These are phyloP conservation scores for Aspergillus avenaceus DNA, from an alignment of 495 filamentous ascomycete species.

Conservation along the genomic window DNA sequence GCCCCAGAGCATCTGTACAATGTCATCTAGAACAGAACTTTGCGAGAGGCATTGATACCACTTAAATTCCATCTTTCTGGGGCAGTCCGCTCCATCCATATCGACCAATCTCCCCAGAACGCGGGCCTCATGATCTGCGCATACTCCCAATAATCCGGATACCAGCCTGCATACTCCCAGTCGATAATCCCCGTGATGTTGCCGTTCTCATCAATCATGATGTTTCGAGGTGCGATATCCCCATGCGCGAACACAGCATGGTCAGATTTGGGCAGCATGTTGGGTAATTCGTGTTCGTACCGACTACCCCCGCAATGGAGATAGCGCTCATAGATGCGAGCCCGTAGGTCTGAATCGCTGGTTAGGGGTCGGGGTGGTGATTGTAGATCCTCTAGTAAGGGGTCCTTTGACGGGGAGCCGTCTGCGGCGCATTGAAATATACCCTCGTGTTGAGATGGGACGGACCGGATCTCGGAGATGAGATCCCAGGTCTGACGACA, in stretches of 20 bases:
- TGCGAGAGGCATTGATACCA: constrained; percentile 36
- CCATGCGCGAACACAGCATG: constrained; percentile 25
- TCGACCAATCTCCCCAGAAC: constrained; percentile 26
- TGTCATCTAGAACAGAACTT: constrained; percentile 41
- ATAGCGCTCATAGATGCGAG: constrained; percentile 37
- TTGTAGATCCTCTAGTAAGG: constrained; percentile 28
- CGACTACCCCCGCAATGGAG: constrained; percentile 22
- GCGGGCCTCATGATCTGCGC: constrained; percentile 38
- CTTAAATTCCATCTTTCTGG: constrained; percentile 35
- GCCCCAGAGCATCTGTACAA: no score
- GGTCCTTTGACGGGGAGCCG: constrained; percentile 26
- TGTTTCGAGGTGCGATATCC: constrained; percentile 27
- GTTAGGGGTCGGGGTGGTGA: constrained; percentile 21
- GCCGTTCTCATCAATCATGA: constrained; percentile 33
- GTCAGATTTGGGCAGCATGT: constrained; percentile 30
- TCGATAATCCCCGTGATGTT: constrained; percentile 39
- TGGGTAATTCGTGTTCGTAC: constrained; percentile 25
- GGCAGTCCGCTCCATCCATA: constrained; percentile 38
- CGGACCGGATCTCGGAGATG: constrained; percentile 24
- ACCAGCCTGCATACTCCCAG: constrained; percentile 47
- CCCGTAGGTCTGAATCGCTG: constrained; percentile 27
- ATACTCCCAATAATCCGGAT: constrained; percentile 50
- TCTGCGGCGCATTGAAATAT: constrained; percentile 32
- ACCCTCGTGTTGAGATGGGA: constrained; percentile 19
- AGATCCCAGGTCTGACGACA: constrained; percentile 32